Evolutionary conservation across 2,329 filamentous ascomycete genomes (phyloP), one percentile per base, ranked within the genome.

Genomic region (Sporothrix luriei): DNA sequence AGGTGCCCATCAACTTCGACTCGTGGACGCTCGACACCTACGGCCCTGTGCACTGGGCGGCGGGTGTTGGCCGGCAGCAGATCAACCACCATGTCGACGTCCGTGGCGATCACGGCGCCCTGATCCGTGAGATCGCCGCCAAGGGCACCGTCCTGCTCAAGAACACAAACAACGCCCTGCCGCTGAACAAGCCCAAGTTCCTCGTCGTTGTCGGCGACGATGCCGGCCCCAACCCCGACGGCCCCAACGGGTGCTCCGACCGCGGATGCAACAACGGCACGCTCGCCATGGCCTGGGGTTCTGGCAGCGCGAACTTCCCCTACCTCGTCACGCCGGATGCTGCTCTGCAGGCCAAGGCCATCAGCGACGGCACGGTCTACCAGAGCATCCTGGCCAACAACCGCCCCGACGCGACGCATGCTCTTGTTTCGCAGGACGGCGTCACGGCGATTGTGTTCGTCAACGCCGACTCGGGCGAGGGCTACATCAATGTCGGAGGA

Each of bases 131-230:
- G 73, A 85, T 92, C 67, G 93, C 87, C 16, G 90, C 91, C 66
- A 91, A 91, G 78, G 93, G 91, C 19, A 93, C 90, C 2, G 93
- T 99, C 7, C 83, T 99, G 13, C 83, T 99, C 73, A 99, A 98
- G 85, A 97, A 98, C 79, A 83, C 79, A 6, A 88, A 89, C 24
- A 88, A 89, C 16, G 84, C 84, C 2, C 82, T 98, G 43, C 94
- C 94, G 0, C 84, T 97, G n/a, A 89, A 87, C 70, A 88, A 89
- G 77, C 91, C 94, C 74, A 90, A 87, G 76, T 91, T 91, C 75
- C 81, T 94, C 38, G 91, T 87, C 21, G 88, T 93, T 68, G 86
- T 97, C 74, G 94, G 94, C 24, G 89, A 92, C 66, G 94, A 98
- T 78, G 91, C 93, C 19, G 91, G 91, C 0, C 84, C 89, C 19